A percentile compares a stretch with the other conserved stretches of the same genome.
Evolutionary conservation across 176 grass and related monocot species (phyloP).

Genomic region (Oryza rufipogon): DNA sequence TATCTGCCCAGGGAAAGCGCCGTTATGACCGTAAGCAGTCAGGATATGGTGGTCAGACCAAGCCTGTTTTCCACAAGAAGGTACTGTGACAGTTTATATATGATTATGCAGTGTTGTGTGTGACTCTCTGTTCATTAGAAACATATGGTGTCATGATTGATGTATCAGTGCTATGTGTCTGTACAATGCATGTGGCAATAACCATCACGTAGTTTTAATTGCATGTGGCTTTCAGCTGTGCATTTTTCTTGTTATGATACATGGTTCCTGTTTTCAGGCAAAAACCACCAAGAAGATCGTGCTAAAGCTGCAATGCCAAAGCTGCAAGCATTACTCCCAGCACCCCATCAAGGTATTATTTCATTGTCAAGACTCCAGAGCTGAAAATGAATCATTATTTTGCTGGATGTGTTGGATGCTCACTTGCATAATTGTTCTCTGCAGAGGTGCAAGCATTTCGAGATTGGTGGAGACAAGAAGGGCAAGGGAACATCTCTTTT

Average conservation of each 20-base stretch:
- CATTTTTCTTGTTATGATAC: neutral
- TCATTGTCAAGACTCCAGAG: too few species aligned
- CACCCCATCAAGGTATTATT: too few species aligned
- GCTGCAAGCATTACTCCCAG: conserved; percentile 97
- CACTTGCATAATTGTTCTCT: too few species aligned
- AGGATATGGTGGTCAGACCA: conserved; percentile 95
- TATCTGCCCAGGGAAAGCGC: conserved; percentile 88
- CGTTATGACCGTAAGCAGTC: conserved; percentile 96
- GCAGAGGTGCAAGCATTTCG: too few species aligned
- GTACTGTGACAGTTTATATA: conserved; percentile 21
- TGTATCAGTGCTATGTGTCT: too few species aligned
- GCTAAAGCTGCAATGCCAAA: conserved; percentile 91
- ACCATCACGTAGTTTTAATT: neutral
- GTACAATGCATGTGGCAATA: too few species aligned
- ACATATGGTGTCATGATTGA: neutral
- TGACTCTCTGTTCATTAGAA: neutral
- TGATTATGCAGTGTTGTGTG: too few species aligned
- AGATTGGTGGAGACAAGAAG: too few species aligned
- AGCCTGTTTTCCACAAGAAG: conserved; percentile 98
- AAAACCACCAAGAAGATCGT: conserved; percentile 98
- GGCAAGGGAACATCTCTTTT: too few species aligned
- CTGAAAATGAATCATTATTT: too few species aligned
- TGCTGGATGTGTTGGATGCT: too few species aligned
- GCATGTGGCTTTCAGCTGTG: neutral
- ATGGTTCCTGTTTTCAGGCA: conserved; percentile 50